Percentiles rank a stretch among this genome's conserved stretches.
These are phyloP conservation scores for Glaciozyma antarctica DNA, from an alignment of 768 basidiomycete species.

Conservation along the genomic window DNA sequence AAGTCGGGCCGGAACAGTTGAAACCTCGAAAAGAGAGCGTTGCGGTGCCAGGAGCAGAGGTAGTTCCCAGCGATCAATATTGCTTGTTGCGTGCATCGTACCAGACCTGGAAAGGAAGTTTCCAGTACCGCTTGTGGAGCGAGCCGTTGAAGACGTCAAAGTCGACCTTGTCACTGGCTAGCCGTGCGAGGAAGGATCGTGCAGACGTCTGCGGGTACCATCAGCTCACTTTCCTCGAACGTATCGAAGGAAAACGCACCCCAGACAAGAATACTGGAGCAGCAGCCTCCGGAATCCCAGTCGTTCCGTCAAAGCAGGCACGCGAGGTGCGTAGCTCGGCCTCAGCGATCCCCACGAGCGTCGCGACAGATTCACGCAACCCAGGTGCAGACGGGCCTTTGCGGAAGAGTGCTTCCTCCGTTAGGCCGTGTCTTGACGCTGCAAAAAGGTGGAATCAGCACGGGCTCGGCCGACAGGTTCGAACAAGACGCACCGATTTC, in stretches of 20 bases:
- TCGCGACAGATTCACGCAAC: conserved; percentile 24
- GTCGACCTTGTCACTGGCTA: conserved; percentile 6
- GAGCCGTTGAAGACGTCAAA: conserved; percentile 17
- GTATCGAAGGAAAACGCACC: conserved; percentile 1
- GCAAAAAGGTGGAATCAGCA: neutral
- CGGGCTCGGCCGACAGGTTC: neutral
- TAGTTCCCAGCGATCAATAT: conserved; percentile 3
- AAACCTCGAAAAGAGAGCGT: too few species aligned
- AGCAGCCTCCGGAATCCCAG: conserved; percentile 12
- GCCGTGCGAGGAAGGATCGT: conserved; percentile 19
- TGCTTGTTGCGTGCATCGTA: conserved; percentile 13
- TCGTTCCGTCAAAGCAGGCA: conserved; percentile 24
- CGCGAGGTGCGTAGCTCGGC: conserved; percentile 25
- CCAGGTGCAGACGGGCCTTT: conserved; percentile 13
- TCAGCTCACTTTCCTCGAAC: neutral
- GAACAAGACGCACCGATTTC: conserved; percentile 15
- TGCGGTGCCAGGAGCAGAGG: too few species aligned
- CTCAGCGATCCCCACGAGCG: conserved; percentile 28
- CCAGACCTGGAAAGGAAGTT: conserved; percentile 30
- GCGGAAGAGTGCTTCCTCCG: conserved; percentile 25
- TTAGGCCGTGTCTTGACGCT: conserved; percentile 14
- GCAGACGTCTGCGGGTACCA: conserved; percentile 7
- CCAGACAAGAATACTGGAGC: conserved; percentile 23
- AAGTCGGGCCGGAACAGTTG: too few species aligned
- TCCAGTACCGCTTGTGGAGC: conserved; percentile 23